Evolutionary conservation across 331 rosid genomes (phyloP).

Genomic region (Pyracantha coccinea): DNA sequence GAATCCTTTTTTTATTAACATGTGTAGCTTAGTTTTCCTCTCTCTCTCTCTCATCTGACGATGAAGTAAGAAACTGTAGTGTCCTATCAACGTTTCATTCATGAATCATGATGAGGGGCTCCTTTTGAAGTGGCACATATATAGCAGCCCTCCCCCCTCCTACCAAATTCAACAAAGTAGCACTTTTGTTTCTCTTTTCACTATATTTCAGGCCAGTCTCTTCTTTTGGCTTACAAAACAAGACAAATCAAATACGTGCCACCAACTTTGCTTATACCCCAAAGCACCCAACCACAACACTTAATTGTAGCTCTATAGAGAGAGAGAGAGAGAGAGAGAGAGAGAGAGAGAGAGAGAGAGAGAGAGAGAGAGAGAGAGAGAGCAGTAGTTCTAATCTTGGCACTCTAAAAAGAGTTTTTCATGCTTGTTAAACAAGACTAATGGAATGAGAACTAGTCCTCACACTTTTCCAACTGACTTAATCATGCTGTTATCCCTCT

Average conservation of each 20-base stretch:
- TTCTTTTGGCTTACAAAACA: conserved; percentile 58
- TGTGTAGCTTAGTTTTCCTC: not conserved
- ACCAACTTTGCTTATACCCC: conserved; percentile 92
- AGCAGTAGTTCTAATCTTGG: conserved; percentile 13
- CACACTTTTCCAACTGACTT: conserved; percentile 57
- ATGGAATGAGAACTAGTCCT: conserved; percentile 38
- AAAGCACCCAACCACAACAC: conserved; percentile 90
- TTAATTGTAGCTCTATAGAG: conserved; percentile 24
- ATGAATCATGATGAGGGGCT: conserved; percentile 1
- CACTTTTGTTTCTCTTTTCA: not conserved
- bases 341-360: conserved; percentile 1
- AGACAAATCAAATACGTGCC: conserved; percentile 61
- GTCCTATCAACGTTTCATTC: conserved; percentile 40
- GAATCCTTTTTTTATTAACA: not conserved
- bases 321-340: too few relatives aligned
- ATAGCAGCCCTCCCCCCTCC: not conserved
- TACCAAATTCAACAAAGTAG: conserved; percentile 13
- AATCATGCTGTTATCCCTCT: conserved; percentile 41
- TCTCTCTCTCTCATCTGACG: not conserved
- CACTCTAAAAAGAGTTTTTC: conserved; percentile 29
- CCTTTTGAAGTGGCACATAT: conserved; percentile 14
- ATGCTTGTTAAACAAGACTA: conserved; percentile 89
- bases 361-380: not conserved
- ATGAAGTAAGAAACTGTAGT: conserved; percentile 36
- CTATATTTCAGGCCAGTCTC: conserved; percentile 9